Evolutionary conservation across 179 eudicot species (phyloP).

Genomic region (Corrigiola litoralis): DNA sequence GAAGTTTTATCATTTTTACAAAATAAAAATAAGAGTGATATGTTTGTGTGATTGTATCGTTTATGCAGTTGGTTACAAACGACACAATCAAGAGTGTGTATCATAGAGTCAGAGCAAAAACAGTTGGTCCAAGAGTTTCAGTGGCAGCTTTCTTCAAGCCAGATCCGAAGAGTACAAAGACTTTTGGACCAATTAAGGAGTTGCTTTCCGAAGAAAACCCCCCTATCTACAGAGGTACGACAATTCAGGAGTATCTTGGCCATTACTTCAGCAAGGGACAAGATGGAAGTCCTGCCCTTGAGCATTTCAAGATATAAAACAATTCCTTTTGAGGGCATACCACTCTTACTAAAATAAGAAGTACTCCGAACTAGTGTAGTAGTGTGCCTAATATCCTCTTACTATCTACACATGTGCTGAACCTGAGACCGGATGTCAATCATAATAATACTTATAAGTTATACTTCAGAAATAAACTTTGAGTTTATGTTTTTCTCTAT

Average conservation of each 20-base stretch:
- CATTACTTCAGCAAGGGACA: slow-evolving; percentile 6
- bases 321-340: background rate
- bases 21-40: no score
- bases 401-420: no score
- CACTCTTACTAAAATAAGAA: no score
- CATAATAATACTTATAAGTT: no score
- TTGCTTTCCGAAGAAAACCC: slow-evolving; percentile 17
- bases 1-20: no score
- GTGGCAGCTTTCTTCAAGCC: slow-evolving; percentile 23
- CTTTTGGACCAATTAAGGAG: slow-evolving; percentile 23
- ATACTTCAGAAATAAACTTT: no score
- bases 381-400: background rate
- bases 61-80: slow-evolving; percentile 26
- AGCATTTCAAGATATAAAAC: background rate
- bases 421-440: no score
- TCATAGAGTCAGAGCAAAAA: slow-evolving; percentile 24
- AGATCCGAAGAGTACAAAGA: background rate
- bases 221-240: background rate
- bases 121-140: slow-evolving; percentile 25
- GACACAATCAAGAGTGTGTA: slow-evolving; percentile 27
- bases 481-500: no score
- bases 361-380: no score
- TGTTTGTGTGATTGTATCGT: background rate
- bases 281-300: slow-evolving; percentile 14
- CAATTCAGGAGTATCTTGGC: background rate